Evolutionary conservation across 1,139 yeast species (phyloP), one percentile per base, ranked within the genome.

Genomic region (Pichiaceae sp.): DNA sequence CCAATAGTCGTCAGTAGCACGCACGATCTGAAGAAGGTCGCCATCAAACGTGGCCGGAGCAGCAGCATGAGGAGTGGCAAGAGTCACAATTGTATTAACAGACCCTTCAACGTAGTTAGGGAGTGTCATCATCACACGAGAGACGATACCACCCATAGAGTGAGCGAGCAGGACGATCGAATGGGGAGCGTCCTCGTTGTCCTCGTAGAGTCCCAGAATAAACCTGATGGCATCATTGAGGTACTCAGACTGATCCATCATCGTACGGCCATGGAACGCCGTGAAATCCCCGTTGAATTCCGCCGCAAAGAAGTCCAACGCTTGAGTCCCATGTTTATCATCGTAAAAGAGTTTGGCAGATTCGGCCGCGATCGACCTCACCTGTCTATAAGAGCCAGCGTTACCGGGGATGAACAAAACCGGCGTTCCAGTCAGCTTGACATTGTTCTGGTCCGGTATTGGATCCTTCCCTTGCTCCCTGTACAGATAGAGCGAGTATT

Each of bases 1-100:
- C 98, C 98, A 91, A 54, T 77, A 89, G 38, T 75, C 70, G 57
- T 89, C 93, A 2, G 83, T 72, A 2, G 78, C 71, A 17, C 80
- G 72, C 54, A 87, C 91, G 1, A 87, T 73, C 41, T 72, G 74
- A 43, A 86, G 63, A 21, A 91, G 66, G 46, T 87, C 96, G 17
- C 95, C 82, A 61, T 91, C 99, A 59, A 89, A 89, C 0, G 97
- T 86, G n/a, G 91, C 75, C 0, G 99, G 97, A 0, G 97, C 83
- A 1, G 86, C 80, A 0, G 89, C 76, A 57, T 93, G 98, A 0
- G 99, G 99, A 1, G 97, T 77, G 0, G 97, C 83, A 38, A 93
- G 63, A 0, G 98, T 89, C 17, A 91, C 48, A 14, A 91, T 83
- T 0, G 96, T 81, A 50, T 86, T 86, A 15, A 93, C 74, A 1